phyloP scores from a whole-genome alignment of 2,329 filamentous ascomycete genomes.

The Byssochlamys sp. region DNA sequence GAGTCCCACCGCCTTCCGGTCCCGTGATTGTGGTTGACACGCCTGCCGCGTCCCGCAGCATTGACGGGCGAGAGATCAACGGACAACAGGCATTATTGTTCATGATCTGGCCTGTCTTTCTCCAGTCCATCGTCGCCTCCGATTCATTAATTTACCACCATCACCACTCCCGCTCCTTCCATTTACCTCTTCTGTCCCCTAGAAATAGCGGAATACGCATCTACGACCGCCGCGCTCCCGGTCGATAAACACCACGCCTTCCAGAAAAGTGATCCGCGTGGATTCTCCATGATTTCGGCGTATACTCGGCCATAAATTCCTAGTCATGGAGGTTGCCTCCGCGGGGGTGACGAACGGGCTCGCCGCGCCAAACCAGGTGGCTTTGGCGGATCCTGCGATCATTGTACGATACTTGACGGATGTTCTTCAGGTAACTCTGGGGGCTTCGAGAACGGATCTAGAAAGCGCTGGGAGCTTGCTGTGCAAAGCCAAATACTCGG shows the following conservation, averaged over 20 bases:
- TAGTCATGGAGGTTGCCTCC: constrained; percentile 31
- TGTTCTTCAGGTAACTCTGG: constrained; percentile 63
- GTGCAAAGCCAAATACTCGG: constrained; percentile 58
- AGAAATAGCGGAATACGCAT: constrained; percentile 1
- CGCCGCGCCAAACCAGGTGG: constrained; percentile 19
- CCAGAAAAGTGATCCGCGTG: constrained; percentile 5
- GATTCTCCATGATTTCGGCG: constrained; percentile 23
- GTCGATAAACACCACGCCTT: constrained; percentile 4
- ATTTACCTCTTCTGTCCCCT: neutral
- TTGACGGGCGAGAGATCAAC: neutral
- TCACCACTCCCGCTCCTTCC: neutral
- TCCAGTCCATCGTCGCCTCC: neutral
- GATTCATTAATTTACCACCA: neutral
- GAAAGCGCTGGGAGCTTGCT: constrained; percentile 73
- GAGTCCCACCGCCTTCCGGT: constrained; percentile 1
- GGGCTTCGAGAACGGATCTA: constrained; percentile 67
- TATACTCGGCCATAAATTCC: constrained; percentile 15
- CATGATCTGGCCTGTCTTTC: neutral
- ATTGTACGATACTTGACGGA: constrained; percentile 63
- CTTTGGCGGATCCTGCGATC: constrained; percentile 53
- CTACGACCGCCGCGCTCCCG: constrained; percentile 7
- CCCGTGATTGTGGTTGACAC: constrained; percentile 12
- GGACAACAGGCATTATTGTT: neutral
- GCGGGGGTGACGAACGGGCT: constrained; percentile 27
- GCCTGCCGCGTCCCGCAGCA: constrained; percentile 14